phyloP scores from a whole-genome alignment of 1,139 yeast species.

The Suzukiozyma palmioleophila region DNA sequence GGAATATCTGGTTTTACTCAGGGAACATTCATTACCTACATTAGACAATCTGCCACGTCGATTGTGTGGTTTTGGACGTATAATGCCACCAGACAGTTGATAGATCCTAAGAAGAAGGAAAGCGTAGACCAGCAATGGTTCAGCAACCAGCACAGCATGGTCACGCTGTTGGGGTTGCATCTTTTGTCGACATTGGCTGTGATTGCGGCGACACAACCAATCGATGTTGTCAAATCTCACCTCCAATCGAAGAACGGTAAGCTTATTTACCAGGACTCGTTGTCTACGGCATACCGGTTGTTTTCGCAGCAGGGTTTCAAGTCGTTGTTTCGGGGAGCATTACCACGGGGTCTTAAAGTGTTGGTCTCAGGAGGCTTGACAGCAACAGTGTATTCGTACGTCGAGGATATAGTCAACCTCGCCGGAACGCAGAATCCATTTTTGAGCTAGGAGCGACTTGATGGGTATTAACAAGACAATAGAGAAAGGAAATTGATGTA shows the following conservation, averaged over 20 bases:
- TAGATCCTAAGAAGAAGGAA: constrained; percentile 50
- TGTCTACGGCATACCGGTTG: constrained; percentile 69
- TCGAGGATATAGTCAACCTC: constrained; percentile 46
- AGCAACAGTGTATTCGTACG: constrained; percentile 60
- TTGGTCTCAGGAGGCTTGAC: constrained; percentile 78
- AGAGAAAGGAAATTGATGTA: too few species aligned
- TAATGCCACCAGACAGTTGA: constrained; percentile 66
- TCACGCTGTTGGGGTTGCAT: constrained; percentile 50
- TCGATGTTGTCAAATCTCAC: constrained; percentile 85
- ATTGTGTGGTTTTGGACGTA: constrained; percentile 82
- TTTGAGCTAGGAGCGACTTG: constrained; percentile 8
- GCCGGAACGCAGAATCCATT: constrained; percentile 52
- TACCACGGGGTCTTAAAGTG: constrained; percentile 77
- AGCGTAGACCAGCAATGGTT: constrained; percentile 41
- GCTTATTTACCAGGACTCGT: constrained; percentile 58
- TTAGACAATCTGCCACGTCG: constrained; percentile 75
- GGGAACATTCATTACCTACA: constrained; percentile 75
- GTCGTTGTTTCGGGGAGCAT: constrained; percentile 72
- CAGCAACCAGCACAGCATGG: constrained; percentile 37
- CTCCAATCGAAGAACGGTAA: constrained; percentile 76
- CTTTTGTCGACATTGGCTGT: constrained; percentile 59
- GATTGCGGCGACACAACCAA: constrained; percentile 79
- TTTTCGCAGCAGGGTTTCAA: constrained; percentile 63
- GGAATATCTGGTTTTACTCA: constrained; percentile 78
- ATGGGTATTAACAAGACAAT: too few species aligned